These are phyloP conservation scores for Erigeron canadensis DNA, from an alignment of 129 eudicot species.

Conservation along the genomic window DNA sequence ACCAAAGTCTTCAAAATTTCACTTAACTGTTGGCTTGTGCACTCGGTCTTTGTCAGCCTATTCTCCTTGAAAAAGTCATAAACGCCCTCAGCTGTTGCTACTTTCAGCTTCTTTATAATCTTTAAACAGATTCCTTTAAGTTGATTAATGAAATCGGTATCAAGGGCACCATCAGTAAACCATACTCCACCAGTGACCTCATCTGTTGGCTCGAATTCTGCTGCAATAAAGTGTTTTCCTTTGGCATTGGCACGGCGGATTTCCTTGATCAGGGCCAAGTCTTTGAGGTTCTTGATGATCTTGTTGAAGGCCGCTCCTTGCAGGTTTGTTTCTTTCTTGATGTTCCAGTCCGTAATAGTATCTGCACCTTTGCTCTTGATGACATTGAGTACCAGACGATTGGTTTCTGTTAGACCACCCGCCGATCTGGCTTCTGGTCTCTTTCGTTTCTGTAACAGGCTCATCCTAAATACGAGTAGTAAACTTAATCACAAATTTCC, in stretches of 20 bases:
- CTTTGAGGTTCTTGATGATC: constrained; percentile 16
- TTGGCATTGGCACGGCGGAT: constrained; percentile 37
- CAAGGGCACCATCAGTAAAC: constrained; percentile 60
- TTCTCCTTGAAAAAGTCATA: constrained; percentile 20
- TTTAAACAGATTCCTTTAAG: constrained; percentile 30
- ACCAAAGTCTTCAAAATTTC: constrained; percentile 54
- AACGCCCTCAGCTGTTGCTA: constrained; percentile 47
- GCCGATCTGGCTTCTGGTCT: constrained; percentile 23
- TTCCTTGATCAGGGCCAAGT: constrained; percentile 41
- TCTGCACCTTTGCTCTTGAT: constrained; percentile 10
- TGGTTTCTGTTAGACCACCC: constrained; percentile 29
- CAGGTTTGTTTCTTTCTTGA: constrained; percentile 2
- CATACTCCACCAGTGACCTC: constrained; percentile 66
- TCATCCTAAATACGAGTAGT: constrained; percentile 27
- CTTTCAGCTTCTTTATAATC: constrained; percentile 33
- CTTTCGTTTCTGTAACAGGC: constrained; percentile 41
- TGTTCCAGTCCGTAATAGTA: neutral
- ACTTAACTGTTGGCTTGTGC: constrained; percentile 37
- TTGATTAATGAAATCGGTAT: constrained; percentile 31
- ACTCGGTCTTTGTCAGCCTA: neutral
- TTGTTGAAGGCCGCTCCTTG: neutral
- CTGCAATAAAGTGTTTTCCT: constrained; percentile 45
- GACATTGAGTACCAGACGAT: constrained; percentile 16
- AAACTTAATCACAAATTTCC: neutral
- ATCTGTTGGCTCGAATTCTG: constrained; percentile 52